Evolutionary conservation across 768 basidiomycete genomes (phyloP), one percentile per base, ranked within the genome.

Genomic region (Rhodotorula graminis): DNA sequence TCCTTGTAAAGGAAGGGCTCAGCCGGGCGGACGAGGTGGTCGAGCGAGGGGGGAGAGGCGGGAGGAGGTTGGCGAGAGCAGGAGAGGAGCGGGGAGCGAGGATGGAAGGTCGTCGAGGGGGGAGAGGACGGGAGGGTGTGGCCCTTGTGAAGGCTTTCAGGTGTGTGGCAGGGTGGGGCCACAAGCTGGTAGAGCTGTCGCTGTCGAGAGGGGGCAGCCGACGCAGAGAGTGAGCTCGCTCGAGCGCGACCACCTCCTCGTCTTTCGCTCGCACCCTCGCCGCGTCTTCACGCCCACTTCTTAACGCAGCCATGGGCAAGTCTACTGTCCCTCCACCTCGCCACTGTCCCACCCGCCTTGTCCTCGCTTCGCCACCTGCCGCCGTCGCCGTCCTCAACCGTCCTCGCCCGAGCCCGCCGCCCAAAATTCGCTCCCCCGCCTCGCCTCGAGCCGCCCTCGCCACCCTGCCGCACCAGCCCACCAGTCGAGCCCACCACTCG

Each of bases 251-350:
- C 27, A n/a, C 9, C 53, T 55, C 53, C n/a, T 55, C 53, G 53
- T n/a, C 44, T 47, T 37, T 61, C 40, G 60, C 37, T 61, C 44
- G 60, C 60, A 61, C 60, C 60, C 60, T 61, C 60, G 60, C 60
- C 60, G 60, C 60, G 60, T 61, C 60, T 61, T 61, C 60, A 61
- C 60, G 60, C 60, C 40, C 58, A 25, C 60, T 42, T n/a, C 40
- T 61, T 37, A 31, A n/a, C 29, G 37, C 56, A 33, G 33, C n/a
- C 60, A 61, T 61, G 60, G 60, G 60, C 60, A 61, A 61, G 60
- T 61, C 60, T 61, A 2, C 37, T 12, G 12, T 18, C 58, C 40
- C 23, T 16, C 10, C 33, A 58, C 37, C 23, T 29, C 11, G 15
- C 27, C 59, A 12, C 31, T n/a, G n/a, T n/a, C n/a, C 42, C 18